These are phyloP conservation scores for Diacronema lutheri DNA, from an alignment of 78 protist species.

Conservation along the genomic window DNA sequence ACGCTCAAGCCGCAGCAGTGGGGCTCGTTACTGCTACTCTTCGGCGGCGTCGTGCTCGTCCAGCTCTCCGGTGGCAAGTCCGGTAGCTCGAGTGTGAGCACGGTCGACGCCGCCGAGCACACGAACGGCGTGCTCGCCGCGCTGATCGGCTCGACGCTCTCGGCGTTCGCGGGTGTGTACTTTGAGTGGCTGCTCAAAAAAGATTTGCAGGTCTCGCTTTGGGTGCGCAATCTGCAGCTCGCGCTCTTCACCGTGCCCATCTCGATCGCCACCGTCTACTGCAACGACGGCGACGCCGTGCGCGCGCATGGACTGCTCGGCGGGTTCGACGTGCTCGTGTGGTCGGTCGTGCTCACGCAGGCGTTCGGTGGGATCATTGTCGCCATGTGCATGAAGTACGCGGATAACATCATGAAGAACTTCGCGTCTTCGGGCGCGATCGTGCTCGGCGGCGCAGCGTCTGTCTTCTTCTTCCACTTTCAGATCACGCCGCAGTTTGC, in stretches of 20 bases:
- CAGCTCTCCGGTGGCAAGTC: neutral
- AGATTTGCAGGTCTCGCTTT: neutral
- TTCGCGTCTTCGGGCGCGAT: slow-evolving; percentile 8
- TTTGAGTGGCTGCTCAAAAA: slow-evolving; percentile 10
- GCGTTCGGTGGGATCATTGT: slow-evolving; percentile 26
- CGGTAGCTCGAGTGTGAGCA: neutral
- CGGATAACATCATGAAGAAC: slow-evolving; percentile 29
- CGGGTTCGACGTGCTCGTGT: neutral
- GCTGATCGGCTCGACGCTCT: neutral
- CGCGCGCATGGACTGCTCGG: neutral
- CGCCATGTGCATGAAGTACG: slow-evolving; percentile 16
- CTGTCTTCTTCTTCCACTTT: slow-evolving; percentile 9
- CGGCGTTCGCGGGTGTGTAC: slow-evolving; percentile 63
- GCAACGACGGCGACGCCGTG: neutral
- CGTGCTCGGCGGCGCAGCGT: neutral
- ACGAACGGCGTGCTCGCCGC: neutral
- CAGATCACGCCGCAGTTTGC: neutral
- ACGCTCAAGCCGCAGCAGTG: neutral
- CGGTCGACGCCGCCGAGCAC: neutral
- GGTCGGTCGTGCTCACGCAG: neutral
- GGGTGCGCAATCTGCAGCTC: slow-evolving; percentile 25
- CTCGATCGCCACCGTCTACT: neutral
- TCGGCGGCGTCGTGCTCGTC: neutral
- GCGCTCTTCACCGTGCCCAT: neutral
- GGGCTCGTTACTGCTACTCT: neutral